Base-by-base conservation (phyloP, 306 rosid genomes). In the Erythrophleum fordii region DNA sequence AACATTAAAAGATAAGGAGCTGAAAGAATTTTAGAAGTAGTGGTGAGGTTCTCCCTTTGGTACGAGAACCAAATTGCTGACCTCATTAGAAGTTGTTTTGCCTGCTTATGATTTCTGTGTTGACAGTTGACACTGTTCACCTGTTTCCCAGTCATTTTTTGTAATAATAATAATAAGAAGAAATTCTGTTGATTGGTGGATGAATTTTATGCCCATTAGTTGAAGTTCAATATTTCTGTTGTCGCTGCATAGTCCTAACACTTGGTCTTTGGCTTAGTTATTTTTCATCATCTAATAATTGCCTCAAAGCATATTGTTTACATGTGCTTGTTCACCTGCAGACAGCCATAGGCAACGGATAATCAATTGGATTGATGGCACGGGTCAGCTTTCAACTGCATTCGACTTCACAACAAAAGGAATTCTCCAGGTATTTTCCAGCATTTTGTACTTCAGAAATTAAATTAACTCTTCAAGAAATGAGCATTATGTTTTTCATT, bases 351-450 rank as follows among this genome's bases (percentile, higher is more conserved):
- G 99, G 65, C 97, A 95, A 56, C 85, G 84, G 84, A 88, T 91
- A 80, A 52, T 93, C 58, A 87, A 81, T 81, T 95, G 99, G 99
- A 92, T 95, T 75, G 88, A 95, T 88, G 86, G 90, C 80, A 85
- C 97, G 28, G 97, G 97, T 72, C 90, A 91, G 71, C 93, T 89
- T 80, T 89, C 99, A 77, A 81, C 94, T 81, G 99, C 97, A 52
- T 95, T 95, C 77, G 99, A 93, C 86, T 95, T 95, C 83, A 95
- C 99, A 70, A 91, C 97, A n/a, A 95, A 95, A 86, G 99, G 99
- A 73, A 83, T 95, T 83, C 97, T 93, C 60, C 99, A 95, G 99
- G 97, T 95, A 83, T 52, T 55, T 69, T 74, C 55, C 51, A 62
- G 5, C 72, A 72, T 58, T 61, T 76, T 81, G 52, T 51, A 17